Conservation (phyloP, 805 yeast species). For the Kluyveromyces aestuarii region DNA sequence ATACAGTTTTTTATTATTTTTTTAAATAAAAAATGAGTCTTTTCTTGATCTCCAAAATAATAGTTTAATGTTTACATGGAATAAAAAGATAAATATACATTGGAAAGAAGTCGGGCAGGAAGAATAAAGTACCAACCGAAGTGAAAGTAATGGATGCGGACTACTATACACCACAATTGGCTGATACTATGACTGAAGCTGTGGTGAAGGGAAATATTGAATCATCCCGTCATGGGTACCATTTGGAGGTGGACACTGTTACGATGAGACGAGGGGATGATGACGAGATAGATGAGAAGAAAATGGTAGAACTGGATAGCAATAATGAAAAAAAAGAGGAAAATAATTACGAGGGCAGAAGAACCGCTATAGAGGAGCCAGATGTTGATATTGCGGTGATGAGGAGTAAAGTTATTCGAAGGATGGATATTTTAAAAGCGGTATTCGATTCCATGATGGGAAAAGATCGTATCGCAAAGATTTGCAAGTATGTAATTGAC, state of each 20-base stretch:
- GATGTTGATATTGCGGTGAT: background rate
- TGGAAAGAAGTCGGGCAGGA: too few relatives aligned
- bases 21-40: too few relatives aligned
- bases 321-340: background rate
- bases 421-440: conserved; percentile 40
- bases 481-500: conserved; percentile 50
- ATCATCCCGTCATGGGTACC: background rate
- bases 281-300: background rate
- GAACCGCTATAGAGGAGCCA: background rate
- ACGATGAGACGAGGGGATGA: background rate
- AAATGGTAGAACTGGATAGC: background rate
- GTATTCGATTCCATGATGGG: conserved; percentile 52
- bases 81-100: too few relatives aligned
- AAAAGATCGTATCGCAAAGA: conserved; percentile 63
- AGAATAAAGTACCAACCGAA: background rate
- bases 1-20: too few relatives aligned
- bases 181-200: background rate
- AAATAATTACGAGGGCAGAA: background rate
- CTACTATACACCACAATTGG: background rate
- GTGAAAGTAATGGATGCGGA: background rate
- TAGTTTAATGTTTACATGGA: too few relatives aligned
- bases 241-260: background rate
- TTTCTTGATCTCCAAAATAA: too few relatives aligned
- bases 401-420: conserved; percentile 7
- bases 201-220: background rate